Conservation (phyloP, 345 rosid species). For the Brassica cretica region DNA sequence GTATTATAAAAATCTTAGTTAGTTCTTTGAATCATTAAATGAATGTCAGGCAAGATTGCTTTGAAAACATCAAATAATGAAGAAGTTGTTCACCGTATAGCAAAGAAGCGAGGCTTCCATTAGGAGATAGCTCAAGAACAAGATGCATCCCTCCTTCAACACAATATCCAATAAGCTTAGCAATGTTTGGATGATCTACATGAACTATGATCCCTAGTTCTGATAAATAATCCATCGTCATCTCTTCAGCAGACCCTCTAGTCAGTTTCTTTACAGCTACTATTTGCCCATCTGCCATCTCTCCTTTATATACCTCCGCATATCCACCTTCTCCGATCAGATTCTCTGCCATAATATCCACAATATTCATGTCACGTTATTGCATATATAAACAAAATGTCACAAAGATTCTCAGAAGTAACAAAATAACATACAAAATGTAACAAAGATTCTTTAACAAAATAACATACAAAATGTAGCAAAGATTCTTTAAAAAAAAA, state of each 20-base stretch:
- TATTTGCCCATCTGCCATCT: conserved; percentile 54
- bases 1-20: neutral
- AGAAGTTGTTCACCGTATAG: conserved; percentile 60
- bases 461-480: neutral
- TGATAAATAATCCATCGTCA: conserved; percentile 78
- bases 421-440: too few species aligned
- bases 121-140: conserved; percentile 82
- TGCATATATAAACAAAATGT: neutral
- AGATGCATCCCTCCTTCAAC: conserved; percentile 97
- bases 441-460: too few species aligned
- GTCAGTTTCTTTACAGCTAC: conserved; percentile 80
- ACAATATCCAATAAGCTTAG: conserved; percentile 80
- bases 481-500: neutral
- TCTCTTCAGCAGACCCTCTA: conserved; percentile 81
- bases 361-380: neutral
- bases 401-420: neutral
- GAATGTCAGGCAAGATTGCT: neutral
- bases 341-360: conserved; percentile 49
- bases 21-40: neutral
- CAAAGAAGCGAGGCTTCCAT: conserved; percentile 81
- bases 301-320: conserved; percentile 83
- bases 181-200: conserved; percentile 92
- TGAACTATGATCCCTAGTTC: conserved; percentile 93
- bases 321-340: conserved; percentile 93
- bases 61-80: neutral